Evolutionary conservation across 768 basidiomycete genomes (phyloP).

Genomic region (Pleurotus pulmonarius): DNA sequence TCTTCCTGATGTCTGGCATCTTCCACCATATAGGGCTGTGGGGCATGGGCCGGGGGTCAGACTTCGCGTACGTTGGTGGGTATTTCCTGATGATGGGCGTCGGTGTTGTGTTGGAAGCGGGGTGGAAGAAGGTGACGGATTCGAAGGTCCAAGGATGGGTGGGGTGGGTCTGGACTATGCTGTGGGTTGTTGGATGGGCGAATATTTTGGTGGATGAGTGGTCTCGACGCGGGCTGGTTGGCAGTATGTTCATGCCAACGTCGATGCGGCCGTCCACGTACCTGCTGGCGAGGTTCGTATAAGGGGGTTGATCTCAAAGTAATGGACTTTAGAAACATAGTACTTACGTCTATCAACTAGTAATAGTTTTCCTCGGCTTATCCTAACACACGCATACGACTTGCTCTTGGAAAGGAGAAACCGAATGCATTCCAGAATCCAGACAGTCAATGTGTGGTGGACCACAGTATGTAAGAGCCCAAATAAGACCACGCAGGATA

Average conservation of each 20-base stretch:
- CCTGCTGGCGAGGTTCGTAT: constrained; percentile 15
- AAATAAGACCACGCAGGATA: too few relatives aligned
- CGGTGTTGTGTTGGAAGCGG: constrained; percentile 45
- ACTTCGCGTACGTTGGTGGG: constrained; percentile 36
- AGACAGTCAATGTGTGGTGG: too few relatives aligned
- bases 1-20: constrained; percentile 56
- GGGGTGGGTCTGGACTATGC: constrained; percentile 50
- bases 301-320: background rate
- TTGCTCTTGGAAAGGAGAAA: too few relatives aligned
- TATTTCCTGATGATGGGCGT: constrained; percentile 59
- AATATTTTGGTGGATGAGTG: constrained; percentile 48
- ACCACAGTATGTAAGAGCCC: too few relatives aligned
- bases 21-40: constrained; percentile 57
- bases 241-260: constrained; percentile 33
- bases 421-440: too few relatives aligned
- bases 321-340: too few relatives aligned
- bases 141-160: constrained; percentile 39
- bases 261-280: constrained; percentile 28
- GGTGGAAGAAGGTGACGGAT: constrained; percentile 43
- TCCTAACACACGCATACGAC: too few relatives aligned
- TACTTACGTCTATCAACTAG: too few relatives aligned
- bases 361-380: too few relatives aligned
- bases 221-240: constrained; percentile 37
- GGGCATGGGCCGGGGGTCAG: constrained; percentile 52
- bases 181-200: constrained; percentile 46